Base-by-base conservation (phyloP, 495 filamentous ascomycete genomes). In the Aspergillus steynii region DNA sequence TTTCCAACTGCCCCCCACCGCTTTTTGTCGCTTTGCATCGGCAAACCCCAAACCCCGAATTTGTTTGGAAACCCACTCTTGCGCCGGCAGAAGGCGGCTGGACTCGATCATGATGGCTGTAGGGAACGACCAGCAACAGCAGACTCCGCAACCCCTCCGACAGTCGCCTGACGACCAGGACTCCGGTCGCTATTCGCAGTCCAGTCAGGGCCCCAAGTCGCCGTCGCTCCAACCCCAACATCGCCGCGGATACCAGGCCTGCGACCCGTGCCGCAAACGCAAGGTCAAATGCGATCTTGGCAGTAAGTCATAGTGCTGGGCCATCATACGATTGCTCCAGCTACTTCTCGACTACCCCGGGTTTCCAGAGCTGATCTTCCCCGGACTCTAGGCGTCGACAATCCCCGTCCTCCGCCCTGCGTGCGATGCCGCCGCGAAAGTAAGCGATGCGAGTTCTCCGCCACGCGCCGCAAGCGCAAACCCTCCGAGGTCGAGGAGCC, bases 371-470 rank as follows among this genome's bases (percentile, higher is more conserved):
- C 47, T 34, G 52, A 47, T 55, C 53, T 46, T 31, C 27, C 7
- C 28, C 42, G 27, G 1, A 15, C 9, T 42, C 1, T 58, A 82
- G 79, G 77, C 61, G 93, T 98, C 67, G 95, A 99, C 76, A 90
- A 94, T 61, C 95, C 95, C 37, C 87, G 93, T 71, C 90, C 94
- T 62, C 95, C 95, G 48, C 96, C 96, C 1, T 99, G 95, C 69
- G 90, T 94, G 60, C 86, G 95, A 70, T 99, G 95, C 74, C 87
- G 92, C 28, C 87, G 95, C 60, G 95, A 99, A 77, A 82, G 87
- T 77, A 96, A 96, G 76, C 88, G 96, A 65, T 99, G 95, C 80
- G 94, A 87, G 81, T 98, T 99, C 80, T 96, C 93, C 62, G 90
- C 92, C n/a, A 98, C 93, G 46, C 83, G 94, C 50, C 85, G 95